Conservation (phyloP, 345 rosid species). For the Hibiscus tridactylites region DNA sequence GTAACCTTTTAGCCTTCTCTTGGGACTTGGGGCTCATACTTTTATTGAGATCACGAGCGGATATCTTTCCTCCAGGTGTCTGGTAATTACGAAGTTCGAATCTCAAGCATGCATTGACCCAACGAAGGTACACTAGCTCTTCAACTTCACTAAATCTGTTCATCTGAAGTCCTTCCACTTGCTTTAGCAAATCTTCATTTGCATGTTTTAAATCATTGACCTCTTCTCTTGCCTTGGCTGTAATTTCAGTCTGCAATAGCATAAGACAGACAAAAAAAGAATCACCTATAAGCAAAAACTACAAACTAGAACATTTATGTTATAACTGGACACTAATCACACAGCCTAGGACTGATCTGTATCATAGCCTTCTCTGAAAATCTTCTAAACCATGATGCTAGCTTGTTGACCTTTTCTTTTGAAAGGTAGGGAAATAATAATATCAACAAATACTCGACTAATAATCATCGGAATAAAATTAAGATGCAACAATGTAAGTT, state of each 20-base stretch:
- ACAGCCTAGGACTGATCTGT: neutral
- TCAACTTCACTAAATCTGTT: constrained; percentile 96
- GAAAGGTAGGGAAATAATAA: neutral
- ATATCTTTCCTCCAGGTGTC: constrained; percentile 70
- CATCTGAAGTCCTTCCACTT: constrained; percentile 98
- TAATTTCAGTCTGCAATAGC: constrained; percentile 60
- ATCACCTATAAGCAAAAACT: neutral
- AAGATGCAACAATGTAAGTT: neutral
- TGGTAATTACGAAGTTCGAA: constrained; percentile 88
- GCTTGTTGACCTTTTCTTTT: neutral
- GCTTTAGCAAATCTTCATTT: constrained; percentile 82
- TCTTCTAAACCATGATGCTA: neutral
- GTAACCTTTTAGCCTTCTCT: constrained; percentile 71
- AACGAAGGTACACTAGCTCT: constrained; percentile 95
- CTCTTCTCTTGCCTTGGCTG: constrained; percentile 70
- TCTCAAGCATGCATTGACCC: constrained; percentile 97
- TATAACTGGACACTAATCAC: neutral
- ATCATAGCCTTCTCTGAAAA: neutral
- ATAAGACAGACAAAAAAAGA: constrained; percentile 9
- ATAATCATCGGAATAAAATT: neutral
- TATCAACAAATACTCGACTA: neutral
- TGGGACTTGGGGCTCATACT: constrained; percentile 81
- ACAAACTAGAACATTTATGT: neutral
- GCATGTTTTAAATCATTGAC: constrained; percentile 65
- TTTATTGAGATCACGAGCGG: constrained; percentile 93